A percentile compares a stretch with the other conserved stretches of the same genome.
phyloP scores from a whole-genome alignment of 1,284 basidiomycete species.

The Sanghuangporus baumii region DNA sequence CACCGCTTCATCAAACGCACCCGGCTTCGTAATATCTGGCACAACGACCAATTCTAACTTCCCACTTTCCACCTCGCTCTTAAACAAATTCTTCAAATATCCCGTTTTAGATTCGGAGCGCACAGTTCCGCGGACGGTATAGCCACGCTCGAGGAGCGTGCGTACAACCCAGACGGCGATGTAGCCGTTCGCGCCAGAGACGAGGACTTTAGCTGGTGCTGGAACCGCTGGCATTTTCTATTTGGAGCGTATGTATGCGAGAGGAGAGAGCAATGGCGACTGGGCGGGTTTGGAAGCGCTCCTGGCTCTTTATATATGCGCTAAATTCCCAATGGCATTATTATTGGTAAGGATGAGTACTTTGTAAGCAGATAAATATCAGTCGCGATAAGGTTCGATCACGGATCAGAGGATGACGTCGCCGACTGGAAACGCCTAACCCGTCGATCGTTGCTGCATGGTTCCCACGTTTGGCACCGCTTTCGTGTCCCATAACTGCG shows the following conservation, averaged over 20 bases:
- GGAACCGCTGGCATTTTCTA: constrained; percentile 36
- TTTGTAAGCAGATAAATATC: not conserved
- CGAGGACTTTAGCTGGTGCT: constrained; percentile 34
- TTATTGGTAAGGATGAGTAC: not conserved
- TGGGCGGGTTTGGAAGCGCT: not conserved
- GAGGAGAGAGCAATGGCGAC: not conserved
- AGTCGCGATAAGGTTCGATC: no score
- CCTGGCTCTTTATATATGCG: not conserved
- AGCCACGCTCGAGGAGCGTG: constrained; percentile 36
- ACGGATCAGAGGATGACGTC: no score
- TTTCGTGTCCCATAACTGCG: no score
- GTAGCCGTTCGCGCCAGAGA: constrained; percentile 39
- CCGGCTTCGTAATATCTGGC: constrained; percentile 22
- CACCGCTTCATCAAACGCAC: constrained; percentile 68
- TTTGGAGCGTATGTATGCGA: no score
- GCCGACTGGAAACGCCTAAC: no score
- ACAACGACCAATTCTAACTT: constrained; percentile 18
- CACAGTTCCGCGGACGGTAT: constrained; percentile 53
- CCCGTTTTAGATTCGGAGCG: constrained; percentile 45
- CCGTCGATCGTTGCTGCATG: no score
- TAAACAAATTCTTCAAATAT: constrained; percentile 36
- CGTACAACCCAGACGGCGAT: constrained; percentile 37
- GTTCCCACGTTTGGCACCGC: no score
- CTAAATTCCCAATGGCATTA: not conserved
- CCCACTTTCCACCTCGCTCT: constrained; percentile 15